These are phyloP conservation scores for Breviolum minutum DNA, from an alignment of 73 alveolate species.

Conservation along the genomic window DNA sequence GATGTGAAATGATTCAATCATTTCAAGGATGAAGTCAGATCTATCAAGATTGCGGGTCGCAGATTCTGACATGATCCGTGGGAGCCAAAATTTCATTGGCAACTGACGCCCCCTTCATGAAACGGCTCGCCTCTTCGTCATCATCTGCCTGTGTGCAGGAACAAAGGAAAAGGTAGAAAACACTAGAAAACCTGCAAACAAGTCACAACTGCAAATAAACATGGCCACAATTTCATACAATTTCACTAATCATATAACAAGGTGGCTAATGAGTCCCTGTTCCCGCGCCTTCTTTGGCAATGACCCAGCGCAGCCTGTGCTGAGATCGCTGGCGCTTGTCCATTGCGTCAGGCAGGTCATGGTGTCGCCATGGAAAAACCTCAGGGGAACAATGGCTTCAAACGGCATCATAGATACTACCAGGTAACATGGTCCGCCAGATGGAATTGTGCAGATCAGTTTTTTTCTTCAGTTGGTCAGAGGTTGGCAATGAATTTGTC, in stretches of 20 bases:
- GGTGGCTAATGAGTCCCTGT: too few species aligned
- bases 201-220: background rate
- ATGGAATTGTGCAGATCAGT: background rate
- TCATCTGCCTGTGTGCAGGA: conserved; percentile 26
- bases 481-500: too few species aligned
- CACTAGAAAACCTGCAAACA: background rate
- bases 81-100: background rate
- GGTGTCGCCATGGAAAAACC: conserved; percentile 79
- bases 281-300: conserved; percentile 51
- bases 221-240: background rate
- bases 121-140: conserved; percentile 25
- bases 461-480: too few species aligned
- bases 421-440: too few species aligned
- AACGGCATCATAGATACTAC: too few species aligned
- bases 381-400: background rate
- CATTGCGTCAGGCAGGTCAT: conserved; percentile 88
- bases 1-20: background rate
- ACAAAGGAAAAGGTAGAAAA: background rate
- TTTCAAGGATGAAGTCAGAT: background rate
- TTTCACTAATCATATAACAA: too few species aligned
- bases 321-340: conserved; percentile 54
- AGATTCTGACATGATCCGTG: too few species aligned
- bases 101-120: background rate
- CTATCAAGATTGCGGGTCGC: too few species aligned
- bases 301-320: conserved; percentile 50